Evolutionary conservation across 306 rosid species (phyloP), one percentile per base, ranked within the genome.

Genomic region (Echinosophora koreensis): DNA sequence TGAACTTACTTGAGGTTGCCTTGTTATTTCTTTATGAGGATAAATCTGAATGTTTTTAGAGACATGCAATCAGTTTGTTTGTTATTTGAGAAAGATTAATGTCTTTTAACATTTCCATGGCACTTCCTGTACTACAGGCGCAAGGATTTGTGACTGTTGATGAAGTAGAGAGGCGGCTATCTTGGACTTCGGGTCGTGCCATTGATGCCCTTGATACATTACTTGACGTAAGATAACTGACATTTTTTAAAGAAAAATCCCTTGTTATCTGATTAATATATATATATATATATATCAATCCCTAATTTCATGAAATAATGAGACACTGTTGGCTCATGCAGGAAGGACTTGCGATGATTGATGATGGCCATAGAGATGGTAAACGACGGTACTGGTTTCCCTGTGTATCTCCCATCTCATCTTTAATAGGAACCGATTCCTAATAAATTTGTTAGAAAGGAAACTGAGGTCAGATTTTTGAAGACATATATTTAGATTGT

Each of bases 321-420:
- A 69, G 66, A 50, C 16, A 52, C 38, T 68, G 47, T 56, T 37
- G 30, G 77, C 60, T 81, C 30, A 16, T 83, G 80, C 89, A 95
- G 97, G 97, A 95, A 76, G 99, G 99, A 73, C 97, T 95, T 80
- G 97, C 97, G 42, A 90, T 95, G 97, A 92, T 95, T 69, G 99
- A 95, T 86, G 97, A 95, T 72, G 99, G 99, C 68, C 97, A 95
- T 59, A 90, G 84, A 86, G 99, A 95, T 61, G 89, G 96, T 62
- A 86, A 69, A 82, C 90, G 96, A 18, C 85, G 90, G 42, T 90
- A 92, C 69, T 95, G 99, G 99, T 95, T 95, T 74, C 97, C 97
- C 22, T 95, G 97, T 73, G 94, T 89, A 41, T 92, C 97, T 70
- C 86, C 97, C 56, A 88, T 90, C 71, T 90, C 97, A 5, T 79